These are phyloP conservation scores for Pezizomycotina sp. DNA, from an alignment of 2,329 filamentous ascomycete genomes.

Conservation along the genomic window DNA sequence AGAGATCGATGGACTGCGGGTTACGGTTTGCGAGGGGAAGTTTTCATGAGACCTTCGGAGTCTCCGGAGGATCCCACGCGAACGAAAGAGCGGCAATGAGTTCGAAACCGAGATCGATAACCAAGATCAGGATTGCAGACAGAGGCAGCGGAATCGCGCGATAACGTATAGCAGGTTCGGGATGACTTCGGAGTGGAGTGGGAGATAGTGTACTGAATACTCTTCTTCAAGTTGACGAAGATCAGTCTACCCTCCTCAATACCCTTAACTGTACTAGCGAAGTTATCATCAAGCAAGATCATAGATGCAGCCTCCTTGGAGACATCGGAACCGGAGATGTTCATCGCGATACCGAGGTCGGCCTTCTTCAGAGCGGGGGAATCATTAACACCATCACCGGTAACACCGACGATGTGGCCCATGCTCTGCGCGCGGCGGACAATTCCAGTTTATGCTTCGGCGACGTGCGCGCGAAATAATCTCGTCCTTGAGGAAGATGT, in stretches of 20 bases:
- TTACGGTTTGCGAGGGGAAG: too few species aligned
- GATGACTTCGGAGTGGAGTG: too few species aligned
- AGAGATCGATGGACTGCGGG: too few species aligned
- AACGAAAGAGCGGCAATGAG: too few species aligned
- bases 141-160: too few species aligned
- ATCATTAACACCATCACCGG: slow-evolving; percentile 89
- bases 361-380: slow-evolving; percentile 85
- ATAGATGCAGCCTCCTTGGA: slow-evolving; percentile 52
- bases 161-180: too few species aligned
- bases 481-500: slow-evolving; percentile 37
- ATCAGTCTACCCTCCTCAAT: slow-evolving; percentile 39
- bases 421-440: slow-evolving; percentile 43
- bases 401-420: slow-evolving; percentile 90
- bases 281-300: slow-evolving; percentile 41
- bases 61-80: too few species aligned
- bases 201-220: slow-evolving; percentile 31
- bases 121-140: too few species aligned
- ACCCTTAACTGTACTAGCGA: slow-evolving; percentile 38
- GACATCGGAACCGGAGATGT: slow-evolving; percentile 44
- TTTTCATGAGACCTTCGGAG: too few species aligned
- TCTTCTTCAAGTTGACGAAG: slow-evolving; percentile 40
- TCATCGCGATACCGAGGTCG: slow-evolving; percentile 85
- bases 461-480: slow-evolving; percentile 41
- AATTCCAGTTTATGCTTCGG: slow-evolving; percentile 37
- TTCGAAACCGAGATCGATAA: too few species aligned